phyloP scores from a whole-genome alignment of 352 stramenopile species.

The Phytophthora fragariaefolia region DNA sequence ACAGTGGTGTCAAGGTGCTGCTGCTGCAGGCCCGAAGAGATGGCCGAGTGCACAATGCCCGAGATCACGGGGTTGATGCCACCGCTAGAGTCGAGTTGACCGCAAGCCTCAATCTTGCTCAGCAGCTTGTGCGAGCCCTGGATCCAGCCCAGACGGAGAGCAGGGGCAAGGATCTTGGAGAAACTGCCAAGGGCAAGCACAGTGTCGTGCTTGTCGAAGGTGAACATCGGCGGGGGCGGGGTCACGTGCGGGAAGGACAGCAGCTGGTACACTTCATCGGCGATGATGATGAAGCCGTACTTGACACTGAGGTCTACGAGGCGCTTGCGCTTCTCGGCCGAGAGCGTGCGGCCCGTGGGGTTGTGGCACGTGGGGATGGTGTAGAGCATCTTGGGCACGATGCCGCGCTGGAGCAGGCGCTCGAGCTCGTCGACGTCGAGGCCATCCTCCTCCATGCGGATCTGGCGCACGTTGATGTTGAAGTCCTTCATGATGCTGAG shows the following conservation, averaged over 20 bases:
- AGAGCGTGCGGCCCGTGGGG: constrained; percentile 91
- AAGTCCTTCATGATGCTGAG: constrained; percentile 95
- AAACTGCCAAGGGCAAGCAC: constrained; percentile 93
- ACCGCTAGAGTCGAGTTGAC: constrained; percentile 92
- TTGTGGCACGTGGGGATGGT: constrained; percentile 96
- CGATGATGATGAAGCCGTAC: constrained; percentile 92
- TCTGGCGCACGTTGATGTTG: constrained; percentile 89
- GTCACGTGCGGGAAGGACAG: constrained; percentile 91
- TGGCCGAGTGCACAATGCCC: constrained; percentile 83
- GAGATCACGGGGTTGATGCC: constrained; percentile 94
- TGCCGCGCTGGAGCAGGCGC: constrained; percentile 70
- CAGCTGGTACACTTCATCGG: constrained; percentile 96
- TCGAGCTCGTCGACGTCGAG: constrained; percentile 90
- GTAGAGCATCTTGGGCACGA: constrained; percentile 94
- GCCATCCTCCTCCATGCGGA: constrained; percentile 92
- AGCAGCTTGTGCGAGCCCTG: constrained; percentile 76
- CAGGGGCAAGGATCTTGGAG: constrained; percentile 95
- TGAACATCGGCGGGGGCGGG: constrained; percentile 85
- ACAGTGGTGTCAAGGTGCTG: constrained; percentile 80
- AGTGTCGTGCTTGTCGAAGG: constrained; percentile 81
- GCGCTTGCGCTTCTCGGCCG: constrained; percentile 82
- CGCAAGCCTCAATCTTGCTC: constrained; percentile 78
- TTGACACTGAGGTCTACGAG: constrained; percentile 89
- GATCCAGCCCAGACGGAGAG: constrained; percentile 91
- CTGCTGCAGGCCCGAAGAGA: constrained; percentile 73